Conservation (phyloP, 2,329 filamentous ascomycete species). For the Alternaria panax region DNA sequence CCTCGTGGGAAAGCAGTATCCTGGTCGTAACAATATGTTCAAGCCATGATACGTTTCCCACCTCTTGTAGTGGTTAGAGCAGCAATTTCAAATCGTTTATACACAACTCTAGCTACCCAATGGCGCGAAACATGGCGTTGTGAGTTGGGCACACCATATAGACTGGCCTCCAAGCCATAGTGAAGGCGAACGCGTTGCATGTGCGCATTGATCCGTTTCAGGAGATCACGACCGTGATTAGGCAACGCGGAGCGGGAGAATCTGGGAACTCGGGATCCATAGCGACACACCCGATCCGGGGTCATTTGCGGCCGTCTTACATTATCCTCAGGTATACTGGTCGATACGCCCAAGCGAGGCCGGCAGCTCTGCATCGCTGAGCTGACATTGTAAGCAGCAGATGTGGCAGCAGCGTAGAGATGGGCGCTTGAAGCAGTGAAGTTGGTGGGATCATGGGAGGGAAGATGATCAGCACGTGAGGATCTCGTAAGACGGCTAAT, state of each 20-base stretch:
- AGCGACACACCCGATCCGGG: conserved; percentile 5
- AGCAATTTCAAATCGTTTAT: conserved; percentile 4
- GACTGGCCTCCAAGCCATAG: conserved; percentile 11
- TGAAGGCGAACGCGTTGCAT: conserved; percentile 16
- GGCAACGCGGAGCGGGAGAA: conserved; percentile 9
- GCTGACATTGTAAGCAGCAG: conserved; percentile 1
- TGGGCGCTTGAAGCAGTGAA: not conserved
- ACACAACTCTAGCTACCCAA: conserved; percentile 11
- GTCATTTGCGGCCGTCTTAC: conserved; percentile 1
- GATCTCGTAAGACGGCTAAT: conserved; percentile 8
- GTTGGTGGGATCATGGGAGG: not conserved
- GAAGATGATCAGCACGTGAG: not conserved
- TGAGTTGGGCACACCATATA: conserved; percentile 10
- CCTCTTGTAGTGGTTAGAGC: conserved; percentile 4
- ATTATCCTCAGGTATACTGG: not conserved
- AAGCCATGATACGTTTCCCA: conserved; percentile 15
- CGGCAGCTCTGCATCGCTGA: not conserved
- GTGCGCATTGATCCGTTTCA: conserved; percentile 29
- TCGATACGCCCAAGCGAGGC: not conserved
- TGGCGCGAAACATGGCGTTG: conserved; percentile 15
- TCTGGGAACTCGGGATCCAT: conserved; percentile 1
- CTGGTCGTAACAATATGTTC: conserved; percentile 1
- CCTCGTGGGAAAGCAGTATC: conserved; percentile 22
- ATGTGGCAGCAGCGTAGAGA: not conserved
- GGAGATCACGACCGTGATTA: conserved; percentile 39